Base-by-base conservation (phyloP, 2,329 filamentous ascomycete genomes). In the Epichloe sp. region DNA sequence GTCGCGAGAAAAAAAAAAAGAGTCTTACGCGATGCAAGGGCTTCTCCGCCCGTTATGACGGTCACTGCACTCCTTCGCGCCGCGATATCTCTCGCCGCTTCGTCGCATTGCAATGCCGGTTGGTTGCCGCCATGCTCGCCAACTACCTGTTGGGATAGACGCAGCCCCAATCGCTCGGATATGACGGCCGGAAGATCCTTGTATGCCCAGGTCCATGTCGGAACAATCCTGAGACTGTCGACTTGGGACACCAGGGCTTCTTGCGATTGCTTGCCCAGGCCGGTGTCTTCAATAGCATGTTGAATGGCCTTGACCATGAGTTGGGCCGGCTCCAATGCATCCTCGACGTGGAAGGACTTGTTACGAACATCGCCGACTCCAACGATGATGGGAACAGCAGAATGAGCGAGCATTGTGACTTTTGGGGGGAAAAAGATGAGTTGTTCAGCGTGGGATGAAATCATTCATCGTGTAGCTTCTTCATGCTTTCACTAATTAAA, bases 161-260 rank as follows among this genome's bases (percentile, higher is more conserved):
- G 61, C 3, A 78, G 65, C 0, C 67, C 69, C 3, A 85, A 62
- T 38, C 68, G 71, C 40, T 73, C 56, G 0, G 74, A 68, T 5
- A 86, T 60, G 1, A 79, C 64, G 5, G 68, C 70, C 0, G 80
- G 78, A 2, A 84, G 63, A 59, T 85, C 75, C 1, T 70, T 63
- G 59, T 85, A 85, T 0, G 76, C 74, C 81, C 81, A 84, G 0
- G 81, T 83, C 81, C 81, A 85, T 0, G 78, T 78, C 41, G 70
- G 72, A 10, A 84, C 79, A 4, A 83, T 73, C 43, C 75, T 69
- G 44, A 85, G 68, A 56, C 75, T 78, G 59, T 84, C 80, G 49
- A 82, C 74, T 0, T 65, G 41, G 0, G 58, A 11, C 14, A 52
- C 26, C 12, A 56, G 36, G 3, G 37, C 19, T 19, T 46, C 17